Conservation (phyloP, 2,329 filamentous ascomycete species). For the Alternaria postmessia region DNA sequence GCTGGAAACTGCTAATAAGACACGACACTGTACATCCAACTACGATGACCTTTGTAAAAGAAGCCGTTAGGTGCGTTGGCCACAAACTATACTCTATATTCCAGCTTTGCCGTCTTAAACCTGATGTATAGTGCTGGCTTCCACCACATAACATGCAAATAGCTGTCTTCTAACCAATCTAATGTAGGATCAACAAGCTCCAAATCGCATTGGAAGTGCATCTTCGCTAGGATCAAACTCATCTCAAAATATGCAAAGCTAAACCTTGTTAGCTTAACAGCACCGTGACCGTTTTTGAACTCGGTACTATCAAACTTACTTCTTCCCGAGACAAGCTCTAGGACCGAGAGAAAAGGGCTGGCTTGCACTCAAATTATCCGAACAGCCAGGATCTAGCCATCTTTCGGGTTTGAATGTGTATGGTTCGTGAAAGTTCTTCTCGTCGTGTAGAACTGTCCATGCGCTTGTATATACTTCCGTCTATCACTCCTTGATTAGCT, state of each 20-base stretch:
- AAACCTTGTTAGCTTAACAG: not conserved
- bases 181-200: not conserved
- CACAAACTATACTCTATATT: not conserved
- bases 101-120: not conserved
- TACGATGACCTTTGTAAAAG: not conserved
- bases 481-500: not conserved
- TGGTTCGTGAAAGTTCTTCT: not conserved
- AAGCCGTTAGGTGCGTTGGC: not conserved
- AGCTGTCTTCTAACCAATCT: not conserved
- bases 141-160: slow-evolving; percentile 6
- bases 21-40: not conserved
- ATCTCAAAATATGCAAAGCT: slow-evolving; percentile 2
- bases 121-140: not conserved
- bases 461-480: slow-evolving; percentile 1
- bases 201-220: not conserved
- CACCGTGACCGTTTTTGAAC: not conserved
- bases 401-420: slow-evolving; percentile 3
- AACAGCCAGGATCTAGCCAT: not conserved
- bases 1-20: not conserved
- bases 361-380: not conserved
- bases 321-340: not conserved
- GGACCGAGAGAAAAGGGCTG: slow-evolving; percentile 1
- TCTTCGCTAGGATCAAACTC: not conserved
- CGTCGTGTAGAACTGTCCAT: not conserved
- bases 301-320: not conserved